Evolutionary conservation across 768 basidiomycete species (phyloP).

Genomic region (Pleurotus giganteus): DNA sequence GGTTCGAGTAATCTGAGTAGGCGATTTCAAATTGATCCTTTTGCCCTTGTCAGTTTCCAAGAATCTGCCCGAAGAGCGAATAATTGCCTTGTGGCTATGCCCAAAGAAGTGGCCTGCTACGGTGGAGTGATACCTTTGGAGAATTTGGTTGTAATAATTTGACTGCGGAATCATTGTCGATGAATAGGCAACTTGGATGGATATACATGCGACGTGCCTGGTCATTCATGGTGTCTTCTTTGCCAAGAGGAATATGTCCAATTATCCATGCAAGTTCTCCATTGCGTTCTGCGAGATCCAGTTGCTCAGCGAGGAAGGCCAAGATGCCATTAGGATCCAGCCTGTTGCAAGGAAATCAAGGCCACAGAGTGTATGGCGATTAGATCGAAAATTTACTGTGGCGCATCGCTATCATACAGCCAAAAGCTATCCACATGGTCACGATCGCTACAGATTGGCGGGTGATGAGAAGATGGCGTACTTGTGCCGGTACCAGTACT

Average conservation of each 20-base stretch:
- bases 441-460: not conserved
- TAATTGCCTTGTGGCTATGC: slow-evolving; percentile 32
- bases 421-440: slow-evolving; percentile 26
- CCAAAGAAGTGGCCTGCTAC: slow-evolving; percentile 42
- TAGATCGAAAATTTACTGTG: slow-evolving; percentile 21
- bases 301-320: slow-evolving; percentile 32
- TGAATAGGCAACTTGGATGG: not conserved
- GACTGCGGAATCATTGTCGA: slow-evolving; percentile 23
- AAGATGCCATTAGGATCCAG: slow-evolving; percentile 42
- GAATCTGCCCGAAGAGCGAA: not conserved
- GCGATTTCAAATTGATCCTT: slow-evolving; percentile 40
- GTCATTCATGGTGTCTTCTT: slow-evolving; percentile 23
- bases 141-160: slow-evolving; percentile 40
- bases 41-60: not conserved
- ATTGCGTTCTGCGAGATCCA: slow-evolving; percentile 36
- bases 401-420: slow-evolving; percentile 36
- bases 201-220: slow-evolving; percentile 12
- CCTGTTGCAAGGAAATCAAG: slow-evolving; percentile 13
- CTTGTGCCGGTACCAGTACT: slow-evolving; percentile 38
- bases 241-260: slow-evolving; percentile 33
- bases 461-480: slow-evolving; percentile 10
- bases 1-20: slow-evolving; percentile 34
- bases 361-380: not conserved
- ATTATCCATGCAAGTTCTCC: slow-evolving; percentile 39
- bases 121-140: slow-evolving; percentile 37